phyloP scores from a whole-genome alignment of 345 rosid genomes.

The Citrus glauca region DNA sequence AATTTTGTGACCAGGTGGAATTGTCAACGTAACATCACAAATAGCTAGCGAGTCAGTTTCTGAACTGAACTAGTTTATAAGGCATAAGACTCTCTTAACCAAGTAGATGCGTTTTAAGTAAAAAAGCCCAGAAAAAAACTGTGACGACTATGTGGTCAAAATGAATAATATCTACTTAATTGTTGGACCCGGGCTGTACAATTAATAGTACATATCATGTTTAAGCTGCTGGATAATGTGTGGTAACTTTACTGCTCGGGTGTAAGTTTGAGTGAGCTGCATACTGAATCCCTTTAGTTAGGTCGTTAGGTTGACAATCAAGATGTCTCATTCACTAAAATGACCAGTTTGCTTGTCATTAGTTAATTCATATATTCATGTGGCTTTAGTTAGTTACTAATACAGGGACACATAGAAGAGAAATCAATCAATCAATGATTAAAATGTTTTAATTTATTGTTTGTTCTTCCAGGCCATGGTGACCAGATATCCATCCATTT shows the following conservation, averaged over 20 bases:
- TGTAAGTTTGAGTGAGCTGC: background rate
- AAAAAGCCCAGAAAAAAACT: too few species aligned
- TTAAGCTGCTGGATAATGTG: background rate
- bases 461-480: conserved; percentile 69
- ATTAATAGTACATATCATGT: too few species aligned
- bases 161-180: too few species aligned
- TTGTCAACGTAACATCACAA: too few species aligned
- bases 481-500: conserved; percentile 68
- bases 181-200: too few species aligned
- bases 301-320: background rate
- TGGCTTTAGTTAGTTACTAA: background rate
- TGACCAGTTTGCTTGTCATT: background rate
- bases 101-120: too few species aligned
- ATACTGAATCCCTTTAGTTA: background rate
- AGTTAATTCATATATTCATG: background rate
- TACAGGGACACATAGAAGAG: background rate
- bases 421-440: background rate
- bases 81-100: too few species aligned
- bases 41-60: too few species aligned
- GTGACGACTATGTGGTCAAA: too few species aligned
- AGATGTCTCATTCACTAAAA: background rate
- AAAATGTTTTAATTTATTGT: background rate
- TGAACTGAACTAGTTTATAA: too few species aligned
- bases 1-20: too few species aligned
- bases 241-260: background rate